Percentiles rank a stretch among this genome's conserved stretches.
Conservation (phyloP, 129 eudicot species). For the Centrapalus pauciflorus region DNA sequence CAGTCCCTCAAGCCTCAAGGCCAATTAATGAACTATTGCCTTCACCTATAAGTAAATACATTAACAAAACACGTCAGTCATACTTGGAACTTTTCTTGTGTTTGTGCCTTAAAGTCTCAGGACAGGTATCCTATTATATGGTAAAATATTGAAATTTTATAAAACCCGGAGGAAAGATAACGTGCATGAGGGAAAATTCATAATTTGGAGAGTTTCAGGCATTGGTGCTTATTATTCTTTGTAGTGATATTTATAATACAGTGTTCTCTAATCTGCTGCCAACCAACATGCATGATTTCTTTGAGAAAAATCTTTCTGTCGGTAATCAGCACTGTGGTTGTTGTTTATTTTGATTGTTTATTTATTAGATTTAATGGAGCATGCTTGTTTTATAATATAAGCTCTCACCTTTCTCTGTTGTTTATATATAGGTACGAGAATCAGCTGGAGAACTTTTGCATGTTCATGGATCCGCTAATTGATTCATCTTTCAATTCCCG, state of each 20-base stretch:
- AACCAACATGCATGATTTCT: neutral
- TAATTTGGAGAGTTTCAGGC: too few relatives aligned
- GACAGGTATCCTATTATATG: too few relatives aligned
- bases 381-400: neutral
- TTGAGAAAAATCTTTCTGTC: neutral
- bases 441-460: conserved; percentile 87
- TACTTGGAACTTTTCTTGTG: too few relatives aligned
- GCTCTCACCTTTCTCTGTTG: neutral
- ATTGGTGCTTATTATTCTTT: too few relatives aligned
- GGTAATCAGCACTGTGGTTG: conserved; percentile 4
- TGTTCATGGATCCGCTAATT: conserved; percentile 82
- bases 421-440: conserved; percentile 48
- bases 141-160: neutral
- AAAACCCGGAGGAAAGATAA: neutral
- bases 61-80: too few relatives aligned
- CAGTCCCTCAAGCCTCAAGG: too few relatives aligned
- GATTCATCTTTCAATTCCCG: conserved; percentile 71
- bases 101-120: too few relatives aligned
- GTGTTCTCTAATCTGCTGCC: neutral
- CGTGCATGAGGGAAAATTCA: too few relatives aligned
- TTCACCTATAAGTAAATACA: too few relatives aligned
- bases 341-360: neutral
- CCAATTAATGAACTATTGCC: too few relatives aligned
- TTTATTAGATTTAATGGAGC: neutral
- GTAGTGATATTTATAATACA: neutral